phyloP scores from a whole-genome alignment of 805 yeast genomes.

The Blastobotrys parvus region DNA sequence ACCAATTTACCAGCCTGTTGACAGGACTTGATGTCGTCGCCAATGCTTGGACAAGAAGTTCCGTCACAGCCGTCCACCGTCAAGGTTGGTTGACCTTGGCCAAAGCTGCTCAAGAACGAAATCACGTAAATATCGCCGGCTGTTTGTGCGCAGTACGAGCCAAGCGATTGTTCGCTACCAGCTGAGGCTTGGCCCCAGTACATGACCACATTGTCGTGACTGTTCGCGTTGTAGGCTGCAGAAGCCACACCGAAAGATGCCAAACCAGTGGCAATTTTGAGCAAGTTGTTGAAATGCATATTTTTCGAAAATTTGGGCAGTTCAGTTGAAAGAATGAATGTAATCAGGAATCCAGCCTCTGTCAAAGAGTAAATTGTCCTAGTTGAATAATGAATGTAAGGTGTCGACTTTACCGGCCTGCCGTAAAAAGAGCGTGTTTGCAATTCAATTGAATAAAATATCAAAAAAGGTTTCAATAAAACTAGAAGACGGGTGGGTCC shows the following conservation, averaged over 20 bases:
- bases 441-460: no score
- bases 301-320: no score
- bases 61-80: conserved; percentile 51
- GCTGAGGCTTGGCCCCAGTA: conserved; percentile 84
- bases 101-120: conserved; percentile 62
- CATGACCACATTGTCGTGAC: conserved; percentile 54
- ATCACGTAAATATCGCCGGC: conserved; percentile 55
- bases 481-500: no score
- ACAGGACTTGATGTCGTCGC: conserved; percentile 62
- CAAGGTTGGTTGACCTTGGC: conserved; percentile 32
- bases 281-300: not conserved
- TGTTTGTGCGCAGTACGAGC: conserved; percentile 56
- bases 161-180: conserved; percentile 40
- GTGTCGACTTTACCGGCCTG: no score
- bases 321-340: no score
- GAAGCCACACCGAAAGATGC: conserved; percentile 3
- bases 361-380: no score
- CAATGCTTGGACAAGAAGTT: conserved; percentile 37
- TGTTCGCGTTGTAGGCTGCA: conserved; percentile 18
- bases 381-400: no score
- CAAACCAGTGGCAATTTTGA: conserved; percentile 1
- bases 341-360: no score
- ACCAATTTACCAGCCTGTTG: conserved; percentile 74
- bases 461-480: no score
- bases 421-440: no score